Conservation (phyloP, 169 alveolate species). For the Perkinsus olseni region DNA sequence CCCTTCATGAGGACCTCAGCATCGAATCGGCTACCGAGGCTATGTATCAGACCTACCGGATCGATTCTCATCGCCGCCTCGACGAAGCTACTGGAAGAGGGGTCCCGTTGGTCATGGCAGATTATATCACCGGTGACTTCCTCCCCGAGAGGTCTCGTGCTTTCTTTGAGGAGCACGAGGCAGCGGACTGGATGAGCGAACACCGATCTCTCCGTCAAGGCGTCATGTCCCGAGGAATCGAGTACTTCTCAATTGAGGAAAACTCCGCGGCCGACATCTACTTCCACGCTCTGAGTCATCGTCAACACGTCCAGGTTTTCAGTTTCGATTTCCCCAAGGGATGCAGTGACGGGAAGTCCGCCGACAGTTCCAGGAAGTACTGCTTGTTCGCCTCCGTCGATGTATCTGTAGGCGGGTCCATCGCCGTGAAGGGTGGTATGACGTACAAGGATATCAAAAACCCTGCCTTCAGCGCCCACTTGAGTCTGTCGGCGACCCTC, state of each 20-base stretch:
- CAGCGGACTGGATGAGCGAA: neutral
- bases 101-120: neutral
- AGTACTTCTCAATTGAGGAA: neutral
- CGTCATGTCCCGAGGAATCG: neutral
- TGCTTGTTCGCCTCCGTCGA: neutral
- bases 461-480: neutral
- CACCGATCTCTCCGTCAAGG: neutral
- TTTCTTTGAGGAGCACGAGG: neutral
- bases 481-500: neutral
- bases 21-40: neutral
- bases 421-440: neutral
- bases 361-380: neutral
- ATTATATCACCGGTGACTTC: neutral
- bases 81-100: neutral
- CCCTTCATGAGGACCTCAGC: neutral
- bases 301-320: neutral
- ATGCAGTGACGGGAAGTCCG: neutral
- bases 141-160: neutral
- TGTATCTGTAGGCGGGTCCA: neutral
- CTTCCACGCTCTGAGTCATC: neutral
- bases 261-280: neutral
- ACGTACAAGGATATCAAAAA: neutral
- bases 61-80: neutral
- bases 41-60: neutral
- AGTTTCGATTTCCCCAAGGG: neutral